Percentiles rank a stretch among this genome's conserved stretches.
phyloP scores from a whole-genome alignment of 1,284 basidiomycete species.

The Inonotus obliquus region DNA sequence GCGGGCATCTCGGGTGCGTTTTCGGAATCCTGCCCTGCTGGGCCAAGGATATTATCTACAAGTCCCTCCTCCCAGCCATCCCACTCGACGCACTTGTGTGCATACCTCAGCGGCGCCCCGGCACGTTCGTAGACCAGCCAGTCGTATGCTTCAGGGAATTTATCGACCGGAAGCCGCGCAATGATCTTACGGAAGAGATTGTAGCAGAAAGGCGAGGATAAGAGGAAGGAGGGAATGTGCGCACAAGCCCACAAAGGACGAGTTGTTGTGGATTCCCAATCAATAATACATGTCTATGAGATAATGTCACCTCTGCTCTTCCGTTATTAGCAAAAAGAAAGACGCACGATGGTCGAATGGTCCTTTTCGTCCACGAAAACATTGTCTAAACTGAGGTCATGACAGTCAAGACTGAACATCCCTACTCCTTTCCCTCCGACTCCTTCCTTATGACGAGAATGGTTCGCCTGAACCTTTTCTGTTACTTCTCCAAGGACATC shows the following conservation, averaged over 20 bases:
- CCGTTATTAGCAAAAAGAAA: conserved; percentile 4
- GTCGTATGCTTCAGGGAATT: conserved; percentile 35
- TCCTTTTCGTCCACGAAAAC: conserved; percentile 72
- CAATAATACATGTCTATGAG: conserved; percentile 71
- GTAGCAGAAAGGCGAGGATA: conserved; percentile 65
- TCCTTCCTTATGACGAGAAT: conserved; percentile 21
- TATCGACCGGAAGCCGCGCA: conserved; percentile 33
- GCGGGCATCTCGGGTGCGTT: conserved; percentile 31
- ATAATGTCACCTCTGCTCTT: conserved; percentile 8
- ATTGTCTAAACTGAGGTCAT: conserved; percentile 77
- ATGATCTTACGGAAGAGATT: conserved; percentile 65
- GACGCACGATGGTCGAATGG: conserved; percentile 60
- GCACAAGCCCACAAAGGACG: conserved; percentile 78
- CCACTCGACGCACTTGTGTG: conserved; percentile 76
- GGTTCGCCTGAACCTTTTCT: conserved; percentile 4
- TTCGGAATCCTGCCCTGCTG: conserved; percentile 65
- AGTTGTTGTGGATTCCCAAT: conserved; percentile 82
- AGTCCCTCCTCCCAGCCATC: conserved; percentile 84
- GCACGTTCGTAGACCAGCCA: conserved; percentile 68
- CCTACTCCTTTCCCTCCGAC: conserved; percentile 32
- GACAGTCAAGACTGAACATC: conserved; percentile 69
- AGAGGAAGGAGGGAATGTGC: conserved; percentile 73
- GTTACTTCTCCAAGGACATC: conserved; percentile 18
- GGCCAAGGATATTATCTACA: conserved; percentile 65
- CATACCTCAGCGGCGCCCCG: conserved; percentile 61